Evolutionary conservation across 345 rosid genomes (phyloP).

Genomic region (Sapria himalayana): DNA sequence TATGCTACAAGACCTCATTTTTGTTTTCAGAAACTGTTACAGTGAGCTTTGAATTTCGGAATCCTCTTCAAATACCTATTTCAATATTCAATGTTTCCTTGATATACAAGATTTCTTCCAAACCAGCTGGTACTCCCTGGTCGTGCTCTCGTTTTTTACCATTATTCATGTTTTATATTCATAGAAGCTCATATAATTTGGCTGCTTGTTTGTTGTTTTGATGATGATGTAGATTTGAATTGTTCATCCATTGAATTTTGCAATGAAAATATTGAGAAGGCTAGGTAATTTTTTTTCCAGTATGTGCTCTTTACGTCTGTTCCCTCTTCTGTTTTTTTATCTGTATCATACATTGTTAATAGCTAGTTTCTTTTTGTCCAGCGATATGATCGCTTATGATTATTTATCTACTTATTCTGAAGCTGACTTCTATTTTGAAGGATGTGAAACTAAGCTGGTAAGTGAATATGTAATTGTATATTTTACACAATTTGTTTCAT

Average conservation of each 20-base stretch:
- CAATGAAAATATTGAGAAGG: constrained; percentile 22
- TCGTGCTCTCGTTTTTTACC: too few species aligned
- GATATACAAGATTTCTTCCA: constrained; percentile 47
- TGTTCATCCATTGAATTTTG: constrained; percentile 21
- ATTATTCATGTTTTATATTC: too few species aligned
- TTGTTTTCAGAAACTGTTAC: constrained; percentile 50
- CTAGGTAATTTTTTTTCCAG: not conserved
- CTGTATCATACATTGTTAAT: too few species aligned
- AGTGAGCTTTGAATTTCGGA: constrained; percentile 55
- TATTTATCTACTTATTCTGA: constrained; percentile 50
- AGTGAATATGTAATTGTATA: too few species aligned
- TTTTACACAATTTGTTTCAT: too few species aligned
- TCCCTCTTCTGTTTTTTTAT: constrained; percentile 2
- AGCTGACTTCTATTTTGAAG: constrained; percentile 37
- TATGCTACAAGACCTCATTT: too few species aligned
- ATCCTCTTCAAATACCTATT: constrained; percentile 63
- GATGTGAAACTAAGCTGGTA: constrained; percentile 47
- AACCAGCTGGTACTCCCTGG: too few species aligned
- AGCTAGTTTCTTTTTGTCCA: too few species aligned
- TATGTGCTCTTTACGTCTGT: not conserved
- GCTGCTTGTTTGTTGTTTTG: too few species aligned
- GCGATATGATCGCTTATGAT: constrained; percentile 24
- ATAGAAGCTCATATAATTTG: too few species aligned
- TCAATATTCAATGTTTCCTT: constrained; percentile 50
- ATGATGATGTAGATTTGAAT: constrained; percentile 24